phyloP scores from a whole-genome alignment of 1,284 basidiomycete species.

The Porodaedalea pini region DNA sequence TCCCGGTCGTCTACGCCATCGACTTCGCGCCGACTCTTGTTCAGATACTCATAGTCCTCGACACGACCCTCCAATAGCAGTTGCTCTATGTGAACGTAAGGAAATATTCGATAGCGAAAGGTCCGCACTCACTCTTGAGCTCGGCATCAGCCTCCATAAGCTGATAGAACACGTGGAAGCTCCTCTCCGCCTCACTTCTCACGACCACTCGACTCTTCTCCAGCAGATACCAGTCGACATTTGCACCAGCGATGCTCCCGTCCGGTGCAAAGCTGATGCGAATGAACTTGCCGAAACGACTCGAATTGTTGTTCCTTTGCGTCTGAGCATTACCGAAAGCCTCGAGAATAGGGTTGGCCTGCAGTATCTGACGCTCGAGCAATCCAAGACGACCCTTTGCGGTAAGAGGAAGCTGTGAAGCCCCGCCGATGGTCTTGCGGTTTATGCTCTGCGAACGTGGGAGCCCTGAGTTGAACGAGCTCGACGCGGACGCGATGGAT shows the following conservation, averaged over 20 bases:
- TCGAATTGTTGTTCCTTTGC: conserved; percentile 98
- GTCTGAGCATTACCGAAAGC: conserved; percentile 99
- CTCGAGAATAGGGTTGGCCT: conserved; percentile 97
- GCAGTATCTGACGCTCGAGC: conserved; percentile 94
- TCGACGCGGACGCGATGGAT: conserved; percentile 45
- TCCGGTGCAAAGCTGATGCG: conserved; percentile 92
- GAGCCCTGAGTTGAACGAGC: conserved; percentile 27
- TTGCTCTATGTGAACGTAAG: conserved; percentile 46
- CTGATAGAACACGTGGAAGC: conserved; percentile 98
- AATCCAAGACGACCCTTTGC: conserved; percentile 77
- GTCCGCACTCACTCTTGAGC: conserved; percentile 54
- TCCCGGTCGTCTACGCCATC: conserved; percentile 92
- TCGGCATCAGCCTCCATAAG: conserved; percentile 63
- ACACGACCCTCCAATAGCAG: conserved; percentile 75
- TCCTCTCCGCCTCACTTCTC: conserved; percentile 85
- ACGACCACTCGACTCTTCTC: conserved; percentile 96
- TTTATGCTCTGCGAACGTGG: conserved; percentile 25
- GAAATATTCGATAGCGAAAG: not conserved
- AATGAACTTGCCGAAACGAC: conserved; percentile 98
- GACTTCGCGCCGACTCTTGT: conserved; percentile 84
- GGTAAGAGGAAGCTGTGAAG: conserved; percentile 42
- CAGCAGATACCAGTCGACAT: conserved; percentile 98
- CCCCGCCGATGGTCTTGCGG: conserved; percentile 17
- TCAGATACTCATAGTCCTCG: conserved; percentile 89
- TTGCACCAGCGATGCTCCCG: conserved; percentile 95